Conservation (phyloP, 2,329 filamentous ascomycete genomes). For the Sclerotinia glacialis region DNA sequence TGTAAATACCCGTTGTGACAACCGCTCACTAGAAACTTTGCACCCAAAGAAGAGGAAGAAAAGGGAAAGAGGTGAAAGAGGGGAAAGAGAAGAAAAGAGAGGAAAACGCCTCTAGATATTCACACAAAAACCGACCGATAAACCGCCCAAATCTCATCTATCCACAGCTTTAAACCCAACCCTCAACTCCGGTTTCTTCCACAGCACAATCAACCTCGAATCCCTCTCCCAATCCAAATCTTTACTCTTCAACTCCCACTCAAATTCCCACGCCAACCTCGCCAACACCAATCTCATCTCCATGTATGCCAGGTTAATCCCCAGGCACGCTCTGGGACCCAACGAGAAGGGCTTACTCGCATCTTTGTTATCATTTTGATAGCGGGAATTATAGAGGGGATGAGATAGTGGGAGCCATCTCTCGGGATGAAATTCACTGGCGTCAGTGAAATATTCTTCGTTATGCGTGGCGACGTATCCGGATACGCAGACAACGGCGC, state of each 20-base stretch:
- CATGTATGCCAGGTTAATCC: slow-evolving; percentile 18
- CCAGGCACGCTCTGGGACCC: slow-evolving; percentile 7
- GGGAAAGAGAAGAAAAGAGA: background rate
- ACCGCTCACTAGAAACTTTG: background rate
- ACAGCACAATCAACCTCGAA: slow-evolving; percentile 4
- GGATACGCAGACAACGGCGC: background rate
- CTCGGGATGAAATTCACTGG: slow-evolving; percentile 13
- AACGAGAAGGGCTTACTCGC: slow-evolving; percentile 10
- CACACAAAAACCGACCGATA: no score
- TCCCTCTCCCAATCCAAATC: slow-evolving; percentile 17
- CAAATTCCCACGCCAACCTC: slow-evolving; percentile 16
- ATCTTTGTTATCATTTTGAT: slow-evolving; percentile 17
- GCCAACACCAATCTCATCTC: slow-evolving; percentile 18
- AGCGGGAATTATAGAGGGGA: slow-evolving; percentile 5
- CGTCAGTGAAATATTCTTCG: slow-evolving; percentile 10
- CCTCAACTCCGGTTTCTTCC: slow-evolving; percentile 16
- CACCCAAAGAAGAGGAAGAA: no score
- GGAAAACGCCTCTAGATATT: background rate
- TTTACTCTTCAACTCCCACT: slow-evolving; percentile 10
- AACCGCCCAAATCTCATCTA: background rate
- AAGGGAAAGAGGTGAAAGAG: no score
- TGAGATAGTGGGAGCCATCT: slow-evolving; percentile 11
- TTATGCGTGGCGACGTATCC: background rate
- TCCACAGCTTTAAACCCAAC: background rate
- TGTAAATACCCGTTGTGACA: background rate